Evolutionary conservation across 495 filamentous ascomycete species (phyloP).

Genomic region (Cercophora scortea): DNA sequence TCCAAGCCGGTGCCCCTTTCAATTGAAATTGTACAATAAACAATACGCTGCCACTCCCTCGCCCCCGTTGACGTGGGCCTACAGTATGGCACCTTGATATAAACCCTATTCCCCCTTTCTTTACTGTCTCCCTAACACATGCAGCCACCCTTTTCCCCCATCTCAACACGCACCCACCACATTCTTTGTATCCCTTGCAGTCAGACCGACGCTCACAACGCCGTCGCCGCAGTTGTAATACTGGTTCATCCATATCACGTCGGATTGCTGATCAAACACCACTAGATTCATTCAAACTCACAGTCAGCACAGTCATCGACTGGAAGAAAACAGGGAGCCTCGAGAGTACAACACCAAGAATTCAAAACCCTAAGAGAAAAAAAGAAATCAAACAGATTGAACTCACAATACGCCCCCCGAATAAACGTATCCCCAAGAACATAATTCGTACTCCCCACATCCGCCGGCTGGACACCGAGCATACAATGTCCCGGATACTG

Average conservation of each 20-base stretch:
- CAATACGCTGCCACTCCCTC: no score
- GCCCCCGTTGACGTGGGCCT: no score
- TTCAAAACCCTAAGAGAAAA: background rate
- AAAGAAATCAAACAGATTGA: background rate
- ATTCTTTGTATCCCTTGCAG: constrained; percentile 10
- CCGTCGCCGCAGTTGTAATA: constrained; percentile 35
- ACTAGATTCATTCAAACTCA: constrained; percentile 12
- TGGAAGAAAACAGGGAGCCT: no score
- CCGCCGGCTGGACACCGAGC: constrained; percentile 33
- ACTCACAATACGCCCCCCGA: constrained; percentile 34
- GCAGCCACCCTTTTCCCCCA: no score
- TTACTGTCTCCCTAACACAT: no score
- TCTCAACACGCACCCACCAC: constrained; percentile 17
- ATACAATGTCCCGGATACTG: constrained; percentile 29
- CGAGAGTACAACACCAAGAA: no score
- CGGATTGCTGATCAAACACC: constrained; percentile 37
- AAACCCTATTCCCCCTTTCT: no score
- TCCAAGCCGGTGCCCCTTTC: no score
- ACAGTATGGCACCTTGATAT: no score
- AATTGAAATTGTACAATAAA: no score
- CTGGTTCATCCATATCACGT: constrained; percentile 38
- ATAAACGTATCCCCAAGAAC: constrained; percentile 38
- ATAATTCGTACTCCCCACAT: constrained; percentile 22
- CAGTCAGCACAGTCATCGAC: background rate
- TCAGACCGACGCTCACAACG: constrained; percentile 16